Evolutionary conservation across 1,139 yeast genomes (phyloP), one percentile per base, ranked within the genome.

Genomic region (Taphrina pruni): DNA sequence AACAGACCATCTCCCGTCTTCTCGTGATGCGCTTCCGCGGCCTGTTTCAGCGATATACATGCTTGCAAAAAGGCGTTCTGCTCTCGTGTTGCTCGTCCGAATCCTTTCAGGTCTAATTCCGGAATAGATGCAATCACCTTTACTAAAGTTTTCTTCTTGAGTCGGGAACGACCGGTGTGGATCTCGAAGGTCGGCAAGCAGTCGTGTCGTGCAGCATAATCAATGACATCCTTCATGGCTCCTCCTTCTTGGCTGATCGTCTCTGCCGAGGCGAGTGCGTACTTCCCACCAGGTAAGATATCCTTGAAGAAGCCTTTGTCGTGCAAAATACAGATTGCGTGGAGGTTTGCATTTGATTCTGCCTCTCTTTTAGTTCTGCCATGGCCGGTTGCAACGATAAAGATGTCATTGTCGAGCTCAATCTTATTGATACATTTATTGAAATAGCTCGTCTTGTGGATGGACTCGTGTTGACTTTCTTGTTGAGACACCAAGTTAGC

Each of bases 21-120:
- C 32, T 58, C 60, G 54, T 69, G 70, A 17, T 55, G 55, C 8
- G 60, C 65, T 54, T 69, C 71, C 7, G 71, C 71, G 6, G 70
- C 70, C n/a, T 52, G 60, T 35, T 69, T 69, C 62, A 69, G 50
- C 26, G 56, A 52, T 14, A 69, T 60, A 65, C 69, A 65, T 7
- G 71, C 71, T 45, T 58, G 61, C 36, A 43, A 50, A 32, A 69
- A 45, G 14, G 71, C 71, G 32, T 45, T 38, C 26, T 26, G 51
- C 35, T 17, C 46, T 26, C 32, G 14, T 50, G 26, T 32, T n/a
- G 71, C 67, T 6, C 50, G 60, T 9, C 67, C 71, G 35, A 32
- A 45, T 12, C 46, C 71, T 11, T n/a, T 20, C 26, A 69, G 38
- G 11, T 52, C 51, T 20, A 60, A 60, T 14, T 58, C 62, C 8